These are phyloP conservation scores for Phytophthora aleatoria DNA, from an alignment of 352 stramenopile genomes.

Conservation along the genomic window DNA sequence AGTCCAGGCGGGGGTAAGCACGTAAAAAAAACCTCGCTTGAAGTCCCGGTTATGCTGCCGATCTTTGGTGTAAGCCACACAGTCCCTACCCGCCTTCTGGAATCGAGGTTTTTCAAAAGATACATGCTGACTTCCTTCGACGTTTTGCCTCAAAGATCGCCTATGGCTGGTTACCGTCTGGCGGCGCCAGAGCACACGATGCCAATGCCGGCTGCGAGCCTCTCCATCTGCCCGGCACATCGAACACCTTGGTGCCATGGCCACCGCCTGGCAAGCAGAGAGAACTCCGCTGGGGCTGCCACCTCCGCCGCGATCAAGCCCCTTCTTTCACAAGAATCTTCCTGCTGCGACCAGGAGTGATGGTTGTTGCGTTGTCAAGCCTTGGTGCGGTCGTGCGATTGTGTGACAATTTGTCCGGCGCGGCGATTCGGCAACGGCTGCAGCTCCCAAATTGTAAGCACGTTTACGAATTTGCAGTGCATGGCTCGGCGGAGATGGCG, in stretches of 20 bases:
- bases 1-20: background rate
- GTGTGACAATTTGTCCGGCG: conserved; percentile 23
- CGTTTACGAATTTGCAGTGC: background rate
- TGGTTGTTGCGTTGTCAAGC: conserved; percentile 48
- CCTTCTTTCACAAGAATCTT: conserved; percentile 39
- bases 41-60: background rate
- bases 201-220: conserved; percentile 4
- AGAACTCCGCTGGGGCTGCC: background rate
- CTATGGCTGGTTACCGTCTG: conserved; percentile 11
- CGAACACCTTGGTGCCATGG: background rate
- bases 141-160: conserved; percentile 6
- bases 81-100: conserved; percentile 14
- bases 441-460: background rate
- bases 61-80: conserved; percentile 27
- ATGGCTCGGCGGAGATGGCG: conserved; percentile 4
- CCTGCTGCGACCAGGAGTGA: conserved; percentile 35
- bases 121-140: conserved; percentile 24
- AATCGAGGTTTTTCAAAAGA: conserved; percentile 30
- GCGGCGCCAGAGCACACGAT: background rate
- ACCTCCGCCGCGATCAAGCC: background rate
- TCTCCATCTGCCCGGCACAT: conserved; percentile 10
- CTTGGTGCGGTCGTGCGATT: conserved; percentile 31
- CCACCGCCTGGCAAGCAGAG: conserved; percentile 3
- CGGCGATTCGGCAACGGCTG: conserved; percentile 24
- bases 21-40: conserved; percentile 1